Base-by-base conservation (phyloP, 192 early-diverging fungal species). In the Entomortierella beljakovae region DNA sequence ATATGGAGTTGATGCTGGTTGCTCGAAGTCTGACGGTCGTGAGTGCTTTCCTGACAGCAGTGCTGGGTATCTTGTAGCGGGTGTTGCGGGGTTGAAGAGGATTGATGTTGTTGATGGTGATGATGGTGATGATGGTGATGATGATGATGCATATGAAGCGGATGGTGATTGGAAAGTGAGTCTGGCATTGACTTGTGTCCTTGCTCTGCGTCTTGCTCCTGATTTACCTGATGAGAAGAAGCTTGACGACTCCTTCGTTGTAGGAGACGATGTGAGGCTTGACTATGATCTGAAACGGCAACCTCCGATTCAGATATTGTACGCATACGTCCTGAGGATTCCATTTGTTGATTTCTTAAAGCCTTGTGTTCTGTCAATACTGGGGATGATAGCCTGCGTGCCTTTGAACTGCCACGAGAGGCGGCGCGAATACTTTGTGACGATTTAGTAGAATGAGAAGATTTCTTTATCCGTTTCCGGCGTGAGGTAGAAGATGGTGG, bases 381-480 rank as follows among this genome's bases (percentile, higher is more conserved):
- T 38, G 37, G 13, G 37, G 37, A 38, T 38, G 37, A 6, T 46
- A 20, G 3, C 6, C 26, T 26, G 28, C 53, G 61, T 32, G 62
- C 26, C n/a, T 70, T 40, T 0, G 61, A 55, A 38, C 74, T 68
- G 42, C 35, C 72, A 51, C 72, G 67, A 20, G 72, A 68, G 6
- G 58, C 33, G 1, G 72, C 62, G 37, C 72, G 67, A 32, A 60
- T 61, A 10, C 49, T 68, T 38, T 51, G 37, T 34, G 67, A 50
- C 5, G 33, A 16, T 33, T 22, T 61, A n/a, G 59, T 38, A n/a
- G 61, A 57, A 20, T 46, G 58, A 18, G 66, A 59, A 11, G 75
- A 69, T 62, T 79, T 79, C 65, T 79, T 79, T 43, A 63, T 49
- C 22, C 73, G 65, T 69, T 77, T 77, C 60, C 73, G 65, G 8